phyloP scores from a whole-genome alignment of 345 rosid genomes.

The Ricinus communis region DNA sequence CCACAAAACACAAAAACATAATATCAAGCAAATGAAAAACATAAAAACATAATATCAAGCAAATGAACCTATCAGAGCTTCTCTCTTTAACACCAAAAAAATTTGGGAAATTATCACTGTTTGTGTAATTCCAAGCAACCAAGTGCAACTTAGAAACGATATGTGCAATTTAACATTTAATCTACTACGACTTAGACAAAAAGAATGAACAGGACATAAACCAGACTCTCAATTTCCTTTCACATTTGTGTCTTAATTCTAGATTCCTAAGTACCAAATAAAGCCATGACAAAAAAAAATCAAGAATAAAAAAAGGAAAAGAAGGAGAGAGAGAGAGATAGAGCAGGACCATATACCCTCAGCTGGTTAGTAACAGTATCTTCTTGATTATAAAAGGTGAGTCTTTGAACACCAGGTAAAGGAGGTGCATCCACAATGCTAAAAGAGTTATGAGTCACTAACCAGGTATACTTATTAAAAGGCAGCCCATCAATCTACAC shows the following conservation, averaged over 20 bases:
- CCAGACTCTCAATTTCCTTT: not conserved
- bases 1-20: constrained; percentile 21
- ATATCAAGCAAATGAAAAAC: constrained; percentile 2
- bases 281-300: not conserved
- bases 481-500: constrained; percentile 75
- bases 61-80: not conserved
- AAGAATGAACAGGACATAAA: not conserved
- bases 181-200: not conserved
- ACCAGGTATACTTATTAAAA: constrained; percentile 93
- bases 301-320: not conserved
- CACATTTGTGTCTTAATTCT: not conserved
- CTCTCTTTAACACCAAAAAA: not conserved
- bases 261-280: constrained; percentile 14
- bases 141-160: constrained; percentile 2
- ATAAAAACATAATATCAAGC: constrained; percentile 6
- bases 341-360: constrained; percentile 39
- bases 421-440: constrained; percentile 85
- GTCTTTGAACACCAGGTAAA: constrained; percentile 75
- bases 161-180: not conserved
- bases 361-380: constrained; percentile 86
- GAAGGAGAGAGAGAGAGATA: too few relatives aligned
- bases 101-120: not conserved
- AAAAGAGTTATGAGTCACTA: constrained; percentile 90
- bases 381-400: constrained; percentile 92
- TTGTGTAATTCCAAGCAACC: not conserved